These are phyloP conservation scores for Sporobolomyces pararoseus DNA, from an alignment of 768 basidiomycete genomes.

Conservation along the genomic window DNA sequence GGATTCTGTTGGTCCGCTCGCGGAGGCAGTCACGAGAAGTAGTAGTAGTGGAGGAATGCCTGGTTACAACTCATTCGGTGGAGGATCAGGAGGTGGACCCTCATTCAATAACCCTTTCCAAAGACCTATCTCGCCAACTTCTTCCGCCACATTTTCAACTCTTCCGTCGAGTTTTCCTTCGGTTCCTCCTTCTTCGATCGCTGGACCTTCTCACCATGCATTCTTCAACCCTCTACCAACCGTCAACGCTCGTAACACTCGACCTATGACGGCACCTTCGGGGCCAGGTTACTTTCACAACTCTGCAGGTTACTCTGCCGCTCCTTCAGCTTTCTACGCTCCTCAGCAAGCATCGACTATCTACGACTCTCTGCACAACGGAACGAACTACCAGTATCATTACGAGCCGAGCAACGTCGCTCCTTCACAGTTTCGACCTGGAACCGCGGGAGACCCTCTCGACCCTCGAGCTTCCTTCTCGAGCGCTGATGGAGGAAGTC, in stretches of 20 bases:
- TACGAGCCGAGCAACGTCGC: constrained; percentile 4
- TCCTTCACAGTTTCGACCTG: neutral
- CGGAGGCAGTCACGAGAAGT: neutral
- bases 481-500: constrained; percentile 8
- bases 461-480: constrained; percentile 6
- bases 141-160: neutral
- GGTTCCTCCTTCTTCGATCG: neutral
- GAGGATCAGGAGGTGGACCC: neutral
- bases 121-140: neutral
- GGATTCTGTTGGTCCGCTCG: neutral
- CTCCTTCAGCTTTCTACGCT: constrained; percentile 32
- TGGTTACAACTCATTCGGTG: neutral
- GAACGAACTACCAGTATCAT: constrained; percentile 19
- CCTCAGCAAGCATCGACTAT: neutral
- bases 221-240: constrained; percentile 33
- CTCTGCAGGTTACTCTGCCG: constrained; percentile 5
- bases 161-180: neutral
- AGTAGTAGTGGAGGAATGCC: neutral
- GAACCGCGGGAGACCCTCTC: neutral
- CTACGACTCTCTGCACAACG: constrained; percentile 4
- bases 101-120: constrained; percentile 21
- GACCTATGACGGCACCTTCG: constrained; percentile 41
- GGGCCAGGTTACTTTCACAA: constrained; percentile 16
- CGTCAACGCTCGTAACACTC: constrained; percentile 40
- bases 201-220: constrained; percentile 3